Percentiles rank a stretch among this genome's conserved stretches.
Conservation (phyloP, 1,284 basidiomycete genomes). For the Cryptococcus sp. region DNA sequence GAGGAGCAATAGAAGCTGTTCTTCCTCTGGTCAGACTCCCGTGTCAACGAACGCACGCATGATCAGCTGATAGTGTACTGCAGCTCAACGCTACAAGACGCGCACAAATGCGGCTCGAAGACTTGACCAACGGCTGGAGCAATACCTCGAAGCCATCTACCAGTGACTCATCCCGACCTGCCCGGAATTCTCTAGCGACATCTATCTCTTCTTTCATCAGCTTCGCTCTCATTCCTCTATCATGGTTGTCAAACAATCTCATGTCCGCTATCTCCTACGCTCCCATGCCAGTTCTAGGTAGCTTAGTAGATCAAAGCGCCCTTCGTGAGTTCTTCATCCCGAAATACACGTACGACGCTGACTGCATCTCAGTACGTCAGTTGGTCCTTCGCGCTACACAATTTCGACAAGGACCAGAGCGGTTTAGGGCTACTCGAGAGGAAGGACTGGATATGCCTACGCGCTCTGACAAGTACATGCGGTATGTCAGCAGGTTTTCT, state of each 20-base stretch:
- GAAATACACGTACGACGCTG: background rate
- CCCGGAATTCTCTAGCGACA: no score
- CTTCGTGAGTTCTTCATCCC: background rate
- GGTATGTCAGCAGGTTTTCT: constrained; percentile 36
- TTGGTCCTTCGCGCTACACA: constrained; percentile 25
- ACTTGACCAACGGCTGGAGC: background rate
- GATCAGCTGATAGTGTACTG: constrained; percentile 2
- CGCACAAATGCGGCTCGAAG: background rate
- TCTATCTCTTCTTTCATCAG: no score
- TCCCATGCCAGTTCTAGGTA: no score
- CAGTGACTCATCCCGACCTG: background rate
- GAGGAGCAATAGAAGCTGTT: no score
- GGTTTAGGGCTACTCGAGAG: constrained; percentile 20
- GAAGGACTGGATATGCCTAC: constrained; percentile 26
- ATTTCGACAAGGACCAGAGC: constrained; percentile 9
- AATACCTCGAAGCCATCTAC: background rate
- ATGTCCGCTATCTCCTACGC: no score
- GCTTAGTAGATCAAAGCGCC: background rate
- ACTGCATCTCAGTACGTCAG: constrained; percentile 22
- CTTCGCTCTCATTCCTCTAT: no score
- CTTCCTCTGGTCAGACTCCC: no score
- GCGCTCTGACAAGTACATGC: constrained; percentile 45
- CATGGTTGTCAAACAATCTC: no score
- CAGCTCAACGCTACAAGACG: background rate
- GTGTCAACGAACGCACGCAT: background rate